Conservation (phyloP, 306 rosid species). For the Ormosia semicastrata region DNA sequence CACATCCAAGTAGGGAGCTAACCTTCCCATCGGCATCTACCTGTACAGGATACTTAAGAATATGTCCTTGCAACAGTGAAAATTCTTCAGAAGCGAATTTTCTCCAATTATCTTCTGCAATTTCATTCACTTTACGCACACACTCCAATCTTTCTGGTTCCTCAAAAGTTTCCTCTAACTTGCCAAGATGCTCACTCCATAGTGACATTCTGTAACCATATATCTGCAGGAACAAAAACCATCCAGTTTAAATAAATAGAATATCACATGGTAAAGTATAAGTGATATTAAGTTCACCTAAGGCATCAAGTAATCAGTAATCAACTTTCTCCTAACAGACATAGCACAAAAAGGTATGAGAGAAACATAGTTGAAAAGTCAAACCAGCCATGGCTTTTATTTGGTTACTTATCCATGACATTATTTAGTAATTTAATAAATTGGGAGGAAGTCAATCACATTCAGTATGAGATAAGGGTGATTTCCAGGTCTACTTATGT, state of each 20-base stretch:
- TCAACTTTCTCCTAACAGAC: background rate
- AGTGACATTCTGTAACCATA: conserved; percentile 93
- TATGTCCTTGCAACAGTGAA: conserved; percentile 65
- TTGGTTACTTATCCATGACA: background rate
- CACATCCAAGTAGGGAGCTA: conserved; percentile 47
- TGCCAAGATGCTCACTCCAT: conserved; percentile 87
- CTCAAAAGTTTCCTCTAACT: conserved; percentile 42
- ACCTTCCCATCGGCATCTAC: conserved; percentile 61
- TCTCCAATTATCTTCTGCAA: conserved; percentile 72
- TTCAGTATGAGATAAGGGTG: background rate
- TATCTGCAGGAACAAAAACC: conserved; percentile 49
- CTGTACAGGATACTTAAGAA: conserved; percentile 74
- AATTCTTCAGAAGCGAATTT: conserved; percentile 42
- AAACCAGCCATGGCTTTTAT: conserved; percentile 6
- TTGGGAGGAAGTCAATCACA: conserved; percentile 3
- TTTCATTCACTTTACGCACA: conserved; percentile 58
- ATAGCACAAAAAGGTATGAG: background rate
- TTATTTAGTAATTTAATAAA: conserved; percentile 12
- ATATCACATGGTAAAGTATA: conserved; percentile 5
- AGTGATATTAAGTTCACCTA: conserved; percentile 13
- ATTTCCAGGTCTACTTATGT: background rate
- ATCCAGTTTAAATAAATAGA: background rate
- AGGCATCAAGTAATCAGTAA: background rate
- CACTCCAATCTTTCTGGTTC: conserved; percentile 77
- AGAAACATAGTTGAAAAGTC: conserved; percentile 12